Evolutionary conservation across 202 grass and related monocot species (phyloP), one percentile per base, ranked within the genome.

Genomic region (Panicum virgatum): DNA sequence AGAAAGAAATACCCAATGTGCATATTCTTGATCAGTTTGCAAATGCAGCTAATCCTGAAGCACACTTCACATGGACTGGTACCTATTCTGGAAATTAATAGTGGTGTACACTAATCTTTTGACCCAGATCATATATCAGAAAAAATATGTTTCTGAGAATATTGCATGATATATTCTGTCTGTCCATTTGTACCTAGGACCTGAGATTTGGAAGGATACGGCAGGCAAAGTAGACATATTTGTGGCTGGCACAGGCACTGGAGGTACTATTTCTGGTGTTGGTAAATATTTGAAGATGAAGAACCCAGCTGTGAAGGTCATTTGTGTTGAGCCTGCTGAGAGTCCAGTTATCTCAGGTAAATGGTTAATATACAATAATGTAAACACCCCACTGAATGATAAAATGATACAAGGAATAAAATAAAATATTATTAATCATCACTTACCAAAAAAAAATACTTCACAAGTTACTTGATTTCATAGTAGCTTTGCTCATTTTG

Each of bases 271-370:
- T 47, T 71, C 82, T 81, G 82, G 82, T 64, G 72, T 72, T 8
- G 87, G 62, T 2, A 89, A 66, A 22, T 85, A 89, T 34, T 51
- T 85, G 43, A 89, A 89, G 82, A 72, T 85, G 65, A 81, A 89
- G 54, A 89, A 82, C 45, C 61, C 61, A 27, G 20, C 12, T 37
- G 73, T 94, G 50, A 97, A 94, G 80, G 78, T 94, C 58, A 88
- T 94, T 81, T 89, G 85, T 82, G 92, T 97, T 68, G 94, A 97
- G 78, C 94, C 94, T 77, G 20, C 78, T 42, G 94, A 97, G 68
- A 94, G 90, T 74, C 63, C 92, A 46, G 80, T 94, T 44, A 78
- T 97, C 74, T 94, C 92, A 93, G 94, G 92, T 97, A 90, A 77
- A 10, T 6, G 20, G 19, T 10, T 77, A 63, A 5, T 19, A 18